Evolutionary conservation across 2,329 filamentous ascomycete species (phyloP).

Genomic region (Geosmithia morbida): DNA sequence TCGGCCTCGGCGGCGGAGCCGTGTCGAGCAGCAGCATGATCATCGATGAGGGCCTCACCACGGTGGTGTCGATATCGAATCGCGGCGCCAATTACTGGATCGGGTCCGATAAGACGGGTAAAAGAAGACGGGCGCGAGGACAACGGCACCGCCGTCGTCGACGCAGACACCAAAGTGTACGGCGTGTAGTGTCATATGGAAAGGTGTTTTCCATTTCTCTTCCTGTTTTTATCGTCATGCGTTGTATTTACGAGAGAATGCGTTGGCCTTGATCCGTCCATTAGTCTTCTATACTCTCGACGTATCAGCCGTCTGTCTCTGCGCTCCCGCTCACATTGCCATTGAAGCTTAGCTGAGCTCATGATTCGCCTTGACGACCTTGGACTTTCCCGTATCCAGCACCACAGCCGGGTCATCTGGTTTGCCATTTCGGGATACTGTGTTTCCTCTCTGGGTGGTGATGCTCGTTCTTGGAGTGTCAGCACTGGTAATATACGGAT

Average conservation of each 20-base stretch:
- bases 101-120: slow-evolving; percentile 46
- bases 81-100: slow-evolving; percentile 38
- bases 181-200: slow-evolving; percentile 33
- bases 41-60: slow-evolving; percentile 41
- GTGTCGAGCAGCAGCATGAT: slow-evolving; percentile 47
- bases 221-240: too few relatives aligned
- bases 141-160: slow-evolving; percentile 45
- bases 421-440: slow-evolving; percentile 23
- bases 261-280: too few relatives aligned
- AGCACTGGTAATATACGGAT: background rate
- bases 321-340: too few relatives aligned
- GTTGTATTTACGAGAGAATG: too few relatives aligned
- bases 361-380: slow-evolving; percentile 24
- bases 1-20: slow-evolving; percentile 46
- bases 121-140: slow-evolving; percentile 34
- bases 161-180: slow-evolving; percentile 48
- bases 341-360: slow-evolving; percentile 16
- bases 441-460: slow-evolving; percentile 24
- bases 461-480: slow-evolving; percentile 16
- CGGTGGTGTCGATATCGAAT: slow-evolving; percentile 37
- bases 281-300: too few relatives aligned
- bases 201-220: too few relatives aligned
- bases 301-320: too few relatives aligned
- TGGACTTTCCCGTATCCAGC: slow-evolving; percentile 24
- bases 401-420: slow-evolving; percentile 26